phyloP scores from a whole-genome alignment of 441 rosid genomes.

The Populus hybrid region DNA sequence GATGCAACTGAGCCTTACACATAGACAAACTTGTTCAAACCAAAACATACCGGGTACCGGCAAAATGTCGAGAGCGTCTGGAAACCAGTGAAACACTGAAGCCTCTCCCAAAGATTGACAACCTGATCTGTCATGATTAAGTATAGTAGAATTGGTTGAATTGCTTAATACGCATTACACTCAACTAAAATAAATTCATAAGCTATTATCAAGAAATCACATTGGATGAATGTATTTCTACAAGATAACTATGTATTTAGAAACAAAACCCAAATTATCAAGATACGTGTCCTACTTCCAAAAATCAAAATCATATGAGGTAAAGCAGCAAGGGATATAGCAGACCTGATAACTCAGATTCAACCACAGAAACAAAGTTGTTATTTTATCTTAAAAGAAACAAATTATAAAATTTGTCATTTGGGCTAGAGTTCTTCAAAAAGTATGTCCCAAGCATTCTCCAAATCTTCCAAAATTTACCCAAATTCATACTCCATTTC shows the following conservation, averaged over 20 bases:
- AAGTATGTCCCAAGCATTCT: not conserved
- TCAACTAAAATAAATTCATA: not conserved
- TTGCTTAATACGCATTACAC: slow-evolving; percentile 14
- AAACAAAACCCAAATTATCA: not conserved
- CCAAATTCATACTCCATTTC: not conserved
- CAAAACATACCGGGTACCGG: slow-evolving; percentile 85
- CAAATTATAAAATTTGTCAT: not conserved
- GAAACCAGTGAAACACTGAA: slow-evolving; percentile 81
- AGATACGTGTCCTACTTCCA: not conserved
- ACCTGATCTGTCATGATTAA: slow-evolving; percentile 54
- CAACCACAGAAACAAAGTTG: not conserved
- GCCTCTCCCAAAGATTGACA: slow-evolving; percentile 95
- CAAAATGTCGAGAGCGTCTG: slow-evolving; percentile 98
- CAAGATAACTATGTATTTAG: not conserved
- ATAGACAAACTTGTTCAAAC: slow-evolving; percentile 9
- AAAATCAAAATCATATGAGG: not conserved
- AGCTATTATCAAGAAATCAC: slow-evolving; percentile 7
- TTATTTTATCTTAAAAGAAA: not conserved
- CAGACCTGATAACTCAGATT: not conserved
- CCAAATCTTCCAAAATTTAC: not conserved
- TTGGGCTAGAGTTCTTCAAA: not conserved
- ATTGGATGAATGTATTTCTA: not conserved
- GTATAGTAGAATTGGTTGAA: slow-evolving; percentile 12
- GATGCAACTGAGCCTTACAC: not conserved
- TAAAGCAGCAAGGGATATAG: not conserved